Conservation (phyloP, 2,329 filamentous ascomycete genomes). For the Penicillium freii region DNA sequence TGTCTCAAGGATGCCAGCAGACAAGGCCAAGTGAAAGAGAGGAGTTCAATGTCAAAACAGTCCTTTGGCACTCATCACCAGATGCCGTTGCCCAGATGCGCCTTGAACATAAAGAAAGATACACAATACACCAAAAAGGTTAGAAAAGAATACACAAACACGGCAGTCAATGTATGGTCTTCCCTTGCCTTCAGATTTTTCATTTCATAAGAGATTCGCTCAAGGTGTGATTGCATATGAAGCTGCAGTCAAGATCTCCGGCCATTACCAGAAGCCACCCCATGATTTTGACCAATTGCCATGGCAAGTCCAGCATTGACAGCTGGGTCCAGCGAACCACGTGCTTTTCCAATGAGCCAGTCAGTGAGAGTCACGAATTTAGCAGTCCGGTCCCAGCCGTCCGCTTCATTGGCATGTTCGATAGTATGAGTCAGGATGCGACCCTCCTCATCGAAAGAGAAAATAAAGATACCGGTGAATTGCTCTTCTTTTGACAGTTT, state of each 20-base stretch:
- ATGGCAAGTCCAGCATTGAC: slow-evolving; percentile 30
- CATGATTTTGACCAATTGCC: slow-evolving; percentile 23
- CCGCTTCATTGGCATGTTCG: slow-evolving; percentile 82
- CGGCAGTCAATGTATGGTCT: too few species aligned
- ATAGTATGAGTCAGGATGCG: slow-evolving; percentile 85
- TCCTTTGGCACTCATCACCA: background rate
- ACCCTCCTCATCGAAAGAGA: slow-evolving; percentile 88
- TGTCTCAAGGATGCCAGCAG: background rate
- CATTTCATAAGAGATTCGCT: background rate
- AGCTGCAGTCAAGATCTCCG: background rate
- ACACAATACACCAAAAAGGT: background rate
- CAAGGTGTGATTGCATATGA: background rate
- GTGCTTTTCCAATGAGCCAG: slow-evolving; percentile 83
- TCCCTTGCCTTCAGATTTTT: background rate
- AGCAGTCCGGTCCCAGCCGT: slow-evolving; percentile 78
- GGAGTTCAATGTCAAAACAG: background rate
- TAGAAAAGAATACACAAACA: background rate
- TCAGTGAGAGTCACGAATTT: slow-evolving; percentile 90
- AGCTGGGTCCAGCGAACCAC: slow-evolving; percentile 43
- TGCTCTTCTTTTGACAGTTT: slow-evolving; percentile 63
- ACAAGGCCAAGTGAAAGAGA: background rate
- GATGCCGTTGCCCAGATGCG: background rate
- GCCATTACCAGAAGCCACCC: background rate
- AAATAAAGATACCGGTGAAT: slow-evolving; percentile 90
- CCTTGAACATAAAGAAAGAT: background rate